A percentile compares a stretch with the other conserved stretches of the same genome.
Conservation (phyloP, 345 rosid genomes). For the Moricandia arvensis region DNA sequence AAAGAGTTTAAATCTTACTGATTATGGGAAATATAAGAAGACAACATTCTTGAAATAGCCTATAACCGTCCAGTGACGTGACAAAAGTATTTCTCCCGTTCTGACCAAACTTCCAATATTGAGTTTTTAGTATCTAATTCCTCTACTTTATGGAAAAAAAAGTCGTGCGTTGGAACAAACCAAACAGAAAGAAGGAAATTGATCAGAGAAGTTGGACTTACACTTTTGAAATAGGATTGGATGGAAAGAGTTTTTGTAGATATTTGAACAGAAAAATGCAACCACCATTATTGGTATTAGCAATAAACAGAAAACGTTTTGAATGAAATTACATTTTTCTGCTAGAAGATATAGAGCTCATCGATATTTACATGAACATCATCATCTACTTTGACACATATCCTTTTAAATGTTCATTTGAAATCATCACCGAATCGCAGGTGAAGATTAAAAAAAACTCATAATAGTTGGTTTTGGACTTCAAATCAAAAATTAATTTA, state of each 20-base stretch:
- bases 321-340: neutral
- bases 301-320: neutral
- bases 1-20: constrained; percentile 42
- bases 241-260: constrained; percentile 54
- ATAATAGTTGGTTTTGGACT: too few species aligned
- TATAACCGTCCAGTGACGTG: constrained; percentile 95
- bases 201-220: neutral
- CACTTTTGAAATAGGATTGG: constrained; percentile 89
- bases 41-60: constrained; percentile 86
- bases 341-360: constrained; percentile 26
- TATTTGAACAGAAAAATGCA: neutral
- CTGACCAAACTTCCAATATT: constrained; percentile 96
- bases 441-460: too few species aligned
- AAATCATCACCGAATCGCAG: too few species aligned
- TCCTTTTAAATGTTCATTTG: too few species aligned
- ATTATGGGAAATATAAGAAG: constrained; percentile 80
- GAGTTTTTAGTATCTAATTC: constrained; percentile 82
- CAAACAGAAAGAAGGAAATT: neutral
- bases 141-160: constrained; percentile 33
- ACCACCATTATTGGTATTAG: neutral
- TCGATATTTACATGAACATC: constrained; percentile 73
- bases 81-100: constrained; percentile 88
- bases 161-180: neutral
- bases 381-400: constrained; percentile 60
- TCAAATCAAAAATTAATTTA: too few species aligned